These are phyloP conservation scores for Candida caryicola DNA, from an alignment of 805 yeast genomes.

Conservation along the genomic window DNA sequence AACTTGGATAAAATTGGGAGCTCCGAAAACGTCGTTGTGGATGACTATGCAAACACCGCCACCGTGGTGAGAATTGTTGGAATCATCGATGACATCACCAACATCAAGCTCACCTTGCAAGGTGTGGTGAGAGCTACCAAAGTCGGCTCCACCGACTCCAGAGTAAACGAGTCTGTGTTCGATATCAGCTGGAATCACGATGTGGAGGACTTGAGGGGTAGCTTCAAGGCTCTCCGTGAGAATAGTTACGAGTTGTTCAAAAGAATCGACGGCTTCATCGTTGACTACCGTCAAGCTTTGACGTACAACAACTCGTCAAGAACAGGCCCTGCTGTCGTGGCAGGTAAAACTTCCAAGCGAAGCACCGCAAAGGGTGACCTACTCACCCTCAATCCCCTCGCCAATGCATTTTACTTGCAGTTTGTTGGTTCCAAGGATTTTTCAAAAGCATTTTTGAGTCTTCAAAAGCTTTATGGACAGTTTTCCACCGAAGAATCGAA, in stretches of 20 bases:
- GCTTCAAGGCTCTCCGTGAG: conserved; percentile 18
- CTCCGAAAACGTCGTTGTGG: conserved; percentile 12
- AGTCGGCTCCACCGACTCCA: conserved; percentile 1
- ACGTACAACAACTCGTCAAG: conserved; percentile 11
- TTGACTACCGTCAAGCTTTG: conserved; percentile 35
- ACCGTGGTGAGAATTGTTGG: conserved; percentile 50
- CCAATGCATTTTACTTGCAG: conserved; percentile 56
- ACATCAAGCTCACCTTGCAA: conserved; percentile 46
- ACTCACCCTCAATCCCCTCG: conserved; percentile 55
- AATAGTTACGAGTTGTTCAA: conserved; percentile 25
- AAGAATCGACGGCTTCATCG: conserved; percentile 38
- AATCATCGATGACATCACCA: conserved; percentile 41
- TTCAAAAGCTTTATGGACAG: conserved; percentile 34
- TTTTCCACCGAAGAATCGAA: conserved; percentile 12
- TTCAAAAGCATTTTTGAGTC: conserved; percentile 40
- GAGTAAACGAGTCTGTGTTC: conserved; percentile 25
- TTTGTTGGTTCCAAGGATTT: conserved; percentile 48
- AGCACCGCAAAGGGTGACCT: conserved; percentile 24
- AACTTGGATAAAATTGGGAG: conserved; percentile 30
- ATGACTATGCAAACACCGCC: conserved; percentile 20
- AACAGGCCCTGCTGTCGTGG: conserved; percentile 3
- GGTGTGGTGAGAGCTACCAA: conserved; percentile 46
- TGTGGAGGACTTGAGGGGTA: conserved; percentile 15
- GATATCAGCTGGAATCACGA: conserved; percentile 24
- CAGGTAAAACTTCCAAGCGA: conserved; percentile 11